Conservation (phyloP, 2,329 filamentous ascomycete species). For the Thelonectria rubi region DNA sequence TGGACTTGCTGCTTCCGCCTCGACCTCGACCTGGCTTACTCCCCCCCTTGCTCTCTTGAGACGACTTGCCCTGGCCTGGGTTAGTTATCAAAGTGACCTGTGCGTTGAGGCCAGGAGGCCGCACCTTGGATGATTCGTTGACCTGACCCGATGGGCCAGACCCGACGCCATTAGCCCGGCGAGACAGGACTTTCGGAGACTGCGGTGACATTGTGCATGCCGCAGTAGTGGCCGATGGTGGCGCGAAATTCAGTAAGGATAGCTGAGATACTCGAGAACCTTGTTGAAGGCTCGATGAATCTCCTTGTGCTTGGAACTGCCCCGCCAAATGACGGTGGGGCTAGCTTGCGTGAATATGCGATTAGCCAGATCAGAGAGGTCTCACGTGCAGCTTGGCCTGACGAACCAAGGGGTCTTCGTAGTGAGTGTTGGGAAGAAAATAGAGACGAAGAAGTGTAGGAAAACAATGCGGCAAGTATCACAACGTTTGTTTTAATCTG, state of each 20-base stretch:
- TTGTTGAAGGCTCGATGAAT: slow-evolving; percentile 41
- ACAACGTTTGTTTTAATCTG: not conserved
- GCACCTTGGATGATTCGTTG: slow-evolving; percentile 44
- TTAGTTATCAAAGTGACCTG: slow-evolving; percentile 35
- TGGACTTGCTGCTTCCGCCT: slow-evolving; percentile 42
- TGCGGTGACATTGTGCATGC: slow-evolving; percentile 51
- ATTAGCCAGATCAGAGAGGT: slow-evolving; percentile 37
- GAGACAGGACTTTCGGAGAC: slow-evolving; percentile 49
- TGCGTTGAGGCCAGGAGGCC: slow-evolving; percentile 21
- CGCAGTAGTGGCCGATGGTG: slow-evolving; percentile 33
- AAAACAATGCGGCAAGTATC: not conserved
- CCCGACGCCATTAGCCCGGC: slow-evolving; percentile 47
- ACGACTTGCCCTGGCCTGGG: slow-evolving; percentile 37
- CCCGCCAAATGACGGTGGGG: slow-evolving; percentile 42
- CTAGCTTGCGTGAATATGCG: slow-evolving; percentile 40
- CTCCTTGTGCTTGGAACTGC: slow-evolving; percentile 34
- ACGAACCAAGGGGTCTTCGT: slow-evolving; percentile 5
- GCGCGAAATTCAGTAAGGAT: slow-evolving; percentile 30
- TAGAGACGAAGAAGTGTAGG: not conserved
- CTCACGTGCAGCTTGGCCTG: slow-evolving; percentile 26
- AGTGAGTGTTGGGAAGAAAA: slow-evolving; percentile 1
- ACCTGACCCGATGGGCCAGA: slow-evolving; percentile 38
- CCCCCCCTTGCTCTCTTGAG: slow-evolving; percentile 35
- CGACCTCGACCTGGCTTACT: slow-evolving; percentile 40
- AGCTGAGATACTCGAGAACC: slow-evolving; percentile 28